Percentiles rank a stretch among this genome's conserved stretches.
Evolutionary conservation across 148 eudicot species (phyloP).

Genomic region (Diospyros kaki): DNA sequence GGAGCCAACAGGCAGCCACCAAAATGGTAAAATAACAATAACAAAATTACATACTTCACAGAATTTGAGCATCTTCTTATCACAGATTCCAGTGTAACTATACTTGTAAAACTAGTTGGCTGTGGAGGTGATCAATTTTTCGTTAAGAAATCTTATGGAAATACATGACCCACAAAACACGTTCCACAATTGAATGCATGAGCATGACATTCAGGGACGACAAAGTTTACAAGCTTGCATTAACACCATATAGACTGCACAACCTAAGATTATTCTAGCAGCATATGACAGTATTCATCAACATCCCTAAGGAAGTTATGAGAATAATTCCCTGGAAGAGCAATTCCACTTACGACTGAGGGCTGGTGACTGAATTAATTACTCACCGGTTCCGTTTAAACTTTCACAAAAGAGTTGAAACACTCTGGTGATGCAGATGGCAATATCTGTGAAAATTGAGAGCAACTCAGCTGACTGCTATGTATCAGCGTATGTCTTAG

Average conservation of each 20-base stretch:
- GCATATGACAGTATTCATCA: neutral
- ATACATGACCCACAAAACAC: neutral
- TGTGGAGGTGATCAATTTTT: neutral
- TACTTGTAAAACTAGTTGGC: neutral
- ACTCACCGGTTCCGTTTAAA: neutral
- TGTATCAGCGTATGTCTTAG: neutral
- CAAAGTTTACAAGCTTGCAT: neutral
- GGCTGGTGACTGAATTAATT: neutral
- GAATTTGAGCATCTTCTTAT: neutral
- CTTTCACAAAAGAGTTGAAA: neutral
- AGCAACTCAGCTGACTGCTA: neutral
- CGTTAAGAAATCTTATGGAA: neutral
- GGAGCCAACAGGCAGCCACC: constrained; percentile 29
- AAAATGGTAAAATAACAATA: constrained; percentile 23
- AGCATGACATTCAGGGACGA: neutral
- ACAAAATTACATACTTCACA: neutral
- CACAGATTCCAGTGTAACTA: constrained; percentile 7
- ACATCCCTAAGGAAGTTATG: neutral
- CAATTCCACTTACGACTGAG: neutral
- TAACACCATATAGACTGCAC: neutral
- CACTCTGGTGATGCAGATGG: neutral
- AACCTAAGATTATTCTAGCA: neutral
- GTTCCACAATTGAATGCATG: neutral
- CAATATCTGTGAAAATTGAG: neutral
- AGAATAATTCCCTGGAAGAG: neutral